Percentiles rank a stretch among this genome's conserved stretches.
Evolutionary conservation across 495 filamentous ascomycete species (phyloP).

Genomic region (Aspergillus nidulans): DNA sequence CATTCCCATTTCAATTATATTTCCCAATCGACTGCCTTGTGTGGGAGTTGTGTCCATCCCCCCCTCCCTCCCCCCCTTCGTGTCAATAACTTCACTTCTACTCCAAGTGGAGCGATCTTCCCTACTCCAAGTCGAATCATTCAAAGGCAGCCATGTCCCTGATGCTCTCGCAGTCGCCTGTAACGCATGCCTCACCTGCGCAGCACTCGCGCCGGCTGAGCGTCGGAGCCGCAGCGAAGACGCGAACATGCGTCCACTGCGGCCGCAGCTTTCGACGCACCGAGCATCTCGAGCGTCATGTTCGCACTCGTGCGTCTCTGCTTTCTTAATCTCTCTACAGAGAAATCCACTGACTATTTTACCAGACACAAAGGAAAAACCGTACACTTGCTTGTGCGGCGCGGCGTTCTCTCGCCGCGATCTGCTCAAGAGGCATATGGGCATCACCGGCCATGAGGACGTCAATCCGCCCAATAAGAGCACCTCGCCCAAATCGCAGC

Average conservation of each 20-base stretch:
- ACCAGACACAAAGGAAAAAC: slow-evolving; percentile 53
- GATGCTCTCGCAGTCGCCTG: slow-evolving; percentile 1
- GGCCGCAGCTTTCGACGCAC: slow-evolving; percentile 39
- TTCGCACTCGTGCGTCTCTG: slow-evolving; percentile 44
- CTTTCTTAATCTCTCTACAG: background rate
- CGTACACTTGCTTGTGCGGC: slow-evolving; percentile 52
- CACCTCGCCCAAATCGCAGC: slow-evolving; percentile 29
- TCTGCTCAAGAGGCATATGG: slow-evolving; percentile 49
- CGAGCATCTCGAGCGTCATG: slow-evolving; percentile 52
- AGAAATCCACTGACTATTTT: slow-evolving; percentile 14
- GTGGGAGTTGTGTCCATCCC: background rate
- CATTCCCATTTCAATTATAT: background rate
- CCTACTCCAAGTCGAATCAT: background rate
- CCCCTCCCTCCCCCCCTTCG: background rate
- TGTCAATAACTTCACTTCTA: background rate
- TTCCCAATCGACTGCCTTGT: background rate
- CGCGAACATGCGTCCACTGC: slow-evolving; percentile 38
- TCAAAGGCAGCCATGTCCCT: background rate
- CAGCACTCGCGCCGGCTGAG: slow-evolving; percentile 20
- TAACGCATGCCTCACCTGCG: background rate
- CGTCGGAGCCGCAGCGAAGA: slow-evolving; percentile 25
- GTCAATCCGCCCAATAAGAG: slow-evolving; percentile 3
- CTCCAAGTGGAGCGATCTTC: slow-evolving; percentile 3
- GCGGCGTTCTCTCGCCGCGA: slow-evolving; percentile 50
- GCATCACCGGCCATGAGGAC: slow-evolving; percentile 38